phyloP scores from a whole-genome alignment of 306 rosid species.

The Prunus fruticosa region DNA sequence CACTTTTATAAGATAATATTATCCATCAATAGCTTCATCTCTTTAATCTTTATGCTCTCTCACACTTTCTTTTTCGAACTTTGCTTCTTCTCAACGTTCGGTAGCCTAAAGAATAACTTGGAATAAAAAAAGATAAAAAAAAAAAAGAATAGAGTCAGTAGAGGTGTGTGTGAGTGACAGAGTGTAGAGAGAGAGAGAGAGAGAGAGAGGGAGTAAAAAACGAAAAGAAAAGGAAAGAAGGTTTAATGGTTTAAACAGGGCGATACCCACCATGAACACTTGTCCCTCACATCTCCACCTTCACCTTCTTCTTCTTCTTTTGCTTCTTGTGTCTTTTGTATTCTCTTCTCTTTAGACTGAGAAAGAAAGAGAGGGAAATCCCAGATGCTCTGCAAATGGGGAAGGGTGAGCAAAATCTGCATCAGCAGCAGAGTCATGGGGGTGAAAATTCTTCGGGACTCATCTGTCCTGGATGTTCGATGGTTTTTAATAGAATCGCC shows the following conservation, averaged over 20 bases:
- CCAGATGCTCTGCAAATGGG: slow-evolving; percentile 65
- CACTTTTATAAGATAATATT: not conserved
- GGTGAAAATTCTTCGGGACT: slow-evolving; percentile 32
- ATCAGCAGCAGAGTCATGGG: slow-evolving; percentile 31
- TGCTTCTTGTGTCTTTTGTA: not conserved
- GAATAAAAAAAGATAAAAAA: not conserved
- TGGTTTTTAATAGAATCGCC: slow-evolving; percentile 27
- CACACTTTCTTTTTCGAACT: slow-evolving; percentile 37
- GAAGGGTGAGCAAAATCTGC: slow-evolving; percentile 44
- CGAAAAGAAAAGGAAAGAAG: not conserved
- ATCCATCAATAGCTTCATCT: slow-evolving; percentile 5
- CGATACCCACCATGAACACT: slow-evolving; percentile 32
- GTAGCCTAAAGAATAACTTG: slow-evolving; percentile 48
- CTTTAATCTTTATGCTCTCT: not conserved
- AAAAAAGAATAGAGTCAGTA: too few relatives aligned
- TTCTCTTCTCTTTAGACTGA: slow-evolving; percentile 1
- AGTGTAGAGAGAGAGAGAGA: not conserved
- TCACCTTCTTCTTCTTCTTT: slow-evolving; percentile 15
- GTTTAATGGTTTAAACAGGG: not conserved
- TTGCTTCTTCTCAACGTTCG: slow-evolving; percentile 84
- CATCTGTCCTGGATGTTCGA: slow-evolving; percentile 44
- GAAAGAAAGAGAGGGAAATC: slow-evolving; percentile 16
- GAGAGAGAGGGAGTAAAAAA: not conserved
- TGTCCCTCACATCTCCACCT: slow-evolving; percentile 27
- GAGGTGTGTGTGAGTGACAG: not conserved